Conservation (phyloP, 495 filamentous ascomycete genomes). For the Talaromyces proteolyticus region DNA sequence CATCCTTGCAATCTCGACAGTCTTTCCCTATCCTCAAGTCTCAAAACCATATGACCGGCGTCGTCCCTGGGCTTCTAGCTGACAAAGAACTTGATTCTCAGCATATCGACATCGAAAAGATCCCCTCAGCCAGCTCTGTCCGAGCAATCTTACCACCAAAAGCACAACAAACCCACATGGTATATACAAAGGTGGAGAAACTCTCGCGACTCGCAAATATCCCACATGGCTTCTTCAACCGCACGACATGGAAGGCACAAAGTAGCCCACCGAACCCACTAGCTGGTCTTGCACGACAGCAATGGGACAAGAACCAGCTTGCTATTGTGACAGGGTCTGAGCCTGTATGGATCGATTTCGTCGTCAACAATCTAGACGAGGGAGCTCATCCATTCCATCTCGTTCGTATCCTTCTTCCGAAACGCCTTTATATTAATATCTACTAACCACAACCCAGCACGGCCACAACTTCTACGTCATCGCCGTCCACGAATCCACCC, state of each 20-base stretch:
- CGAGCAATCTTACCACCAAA: constrained; percentile 16
- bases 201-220: constrained; percentile 30
- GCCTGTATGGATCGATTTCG: constrained; percentile 37
- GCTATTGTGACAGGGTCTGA: constrained; percentile 19
- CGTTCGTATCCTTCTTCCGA: constrained; percentile 14
- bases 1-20: constrained; percentile 34
- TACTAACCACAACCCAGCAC: constrained; percentile 62
- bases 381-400: constrained; percentile 47
- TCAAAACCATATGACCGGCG: neutral
- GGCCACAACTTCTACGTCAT: constrained; percentile 81
- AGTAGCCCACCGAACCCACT: constrained; percentile 22
- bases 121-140: constrained; percentile 18
- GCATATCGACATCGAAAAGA: constrained; percentile 17
- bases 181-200: constrained; percentile 44
- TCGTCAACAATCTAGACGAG: constrained; percentile 48
- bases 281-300: constrained; percentile 16
- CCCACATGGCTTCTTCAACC: constrained; percentile 42
- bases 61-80: too few species aligned
- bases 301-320: constrained; percentile 40
- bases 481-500: constrained; percentile 27
- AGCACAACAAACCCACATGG: constrained; percentile 34
- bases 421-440: neutral
- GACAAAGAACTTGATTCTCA: too few species aligned
- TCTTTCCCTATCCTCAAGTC: constrained; percentile 24
- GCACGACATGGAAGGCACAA: constrained; percentile 39